Base-by-base conservation (phyloP, 345 rosid species). In the Lumnitzera racemosa region DNA sequence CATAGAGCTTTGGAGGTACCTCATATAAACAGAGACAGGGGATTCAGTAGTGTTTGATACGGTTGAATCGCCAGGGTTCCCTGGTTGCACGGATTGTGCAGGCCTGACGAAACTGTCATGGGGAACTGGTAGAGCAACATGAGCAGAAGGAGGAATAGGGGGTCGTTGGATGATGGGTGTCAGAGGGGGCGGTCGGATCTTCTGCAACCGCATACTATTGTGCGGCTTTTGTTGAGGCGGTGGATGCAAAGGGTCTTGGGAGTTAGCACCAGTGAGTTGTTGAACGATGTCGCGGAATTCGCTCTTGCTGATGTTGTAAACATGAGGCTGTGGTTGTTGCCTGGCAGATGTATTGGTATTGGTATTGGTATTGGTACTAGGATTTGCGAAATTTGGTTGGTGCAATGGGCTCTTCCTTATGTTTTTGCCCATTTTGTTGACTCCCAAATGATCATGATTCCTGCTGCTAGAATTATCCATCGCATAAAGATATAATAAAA, bases 401-500 rank as follows among this genome's bases (percentile, higher is more conserved):
- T 91, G 96, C 69, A 81, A 61, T 9, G 95, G 96, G 60, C 98
- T 91, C 78, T 91, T 91, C 77, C 70, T 76, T 70, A 89, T 89
- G 56, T 81, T 86, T 73, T 79, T 91, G 51, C 98, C 92, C 15
- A 71, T 75, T 80, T 85, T 91, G 73, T 89, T 91, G 70, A 89
- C 90, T 51, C 95, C 96, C 79, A 91, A 77, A 76, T 70, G 83
- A 65, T 91, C 96, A 63, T 65, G 75, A 56, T 66, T 84, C 78
- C 81, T 66, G 67, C 80, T 88, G 74, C 86, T 86, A 0, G 89
- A 85, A 64, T 79, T 84, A 80, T 91, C 92, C 98, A 88, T 91
- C 20, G 29, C 57, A 31, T 16, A 56, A 57, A 9, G 51, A 58
- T 55, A 36, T 36, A 36, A 4, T 9, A 36, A 36, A 36, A 36